phyloP scores from a whole-genome alignment of 345 rosid genomes.

The Eucalyptus curtisii region DNA sequence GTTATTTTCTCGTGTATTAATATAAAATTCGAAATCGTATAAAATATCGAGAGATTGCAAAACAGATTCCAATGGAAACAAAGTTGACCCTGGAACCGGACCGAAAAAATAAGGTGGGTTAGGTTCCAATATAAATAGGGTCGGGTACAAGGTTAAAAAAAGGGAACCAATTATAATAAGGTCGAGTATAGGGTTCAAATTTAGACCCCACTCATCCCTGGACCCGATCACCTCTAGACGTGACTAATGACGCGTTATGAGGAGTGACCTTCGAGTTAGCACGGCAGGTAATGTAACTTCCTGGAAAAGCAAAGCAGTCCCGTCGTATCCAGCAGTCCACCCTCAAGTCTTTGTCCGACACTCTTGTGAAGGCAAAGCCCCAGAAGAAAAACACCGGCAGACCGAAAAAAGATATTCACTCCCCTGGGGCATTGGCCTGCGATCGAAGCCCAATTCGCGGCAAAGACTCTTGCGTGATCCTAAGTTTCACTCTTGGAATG shows the following conservation, averaged over 20 bases:
- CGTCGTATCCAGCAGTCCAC: background rate
- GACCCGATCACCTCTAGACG: background rate
- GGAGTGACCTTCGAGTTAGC: background rate
- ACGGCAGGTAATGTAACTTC: background rate
- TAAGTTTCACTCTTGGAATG: background rate
- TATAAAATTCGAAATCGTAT: accelerated
- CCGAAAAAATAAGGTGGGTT: accelerated
- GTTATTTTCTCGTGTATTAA: no score
- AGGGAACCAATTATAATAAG: no score
- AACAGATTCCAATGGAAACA: accelerated
- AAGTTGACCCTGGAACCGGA: accelerated
- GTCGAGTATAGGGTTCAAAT: accelerated
- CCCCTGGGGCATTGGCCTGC: background rate
- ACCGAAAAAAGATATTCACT: background rate
- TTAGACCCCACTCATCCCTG: no score
- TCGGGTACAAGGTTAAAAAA: accelerated
- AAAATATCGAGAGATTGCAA: no score
- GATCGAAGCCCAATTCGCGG: background rate
- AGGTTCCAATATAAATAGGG: no score
- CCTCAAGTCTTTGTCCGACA: background rate
- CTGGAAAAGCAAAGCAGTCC: background rate
- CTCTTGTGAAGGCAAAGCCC: background rate
- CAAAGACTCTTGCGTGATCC: background rate
- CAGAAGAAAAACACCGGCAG: background rate
- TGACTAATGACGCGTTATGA: background rate